A percentile compares a stretch with the other conserved stretches of the same genome.
phyloP scores from a whole-genome alignment of 768 basidiomycete genomes.

The Leccinellum albellum region DNA sequence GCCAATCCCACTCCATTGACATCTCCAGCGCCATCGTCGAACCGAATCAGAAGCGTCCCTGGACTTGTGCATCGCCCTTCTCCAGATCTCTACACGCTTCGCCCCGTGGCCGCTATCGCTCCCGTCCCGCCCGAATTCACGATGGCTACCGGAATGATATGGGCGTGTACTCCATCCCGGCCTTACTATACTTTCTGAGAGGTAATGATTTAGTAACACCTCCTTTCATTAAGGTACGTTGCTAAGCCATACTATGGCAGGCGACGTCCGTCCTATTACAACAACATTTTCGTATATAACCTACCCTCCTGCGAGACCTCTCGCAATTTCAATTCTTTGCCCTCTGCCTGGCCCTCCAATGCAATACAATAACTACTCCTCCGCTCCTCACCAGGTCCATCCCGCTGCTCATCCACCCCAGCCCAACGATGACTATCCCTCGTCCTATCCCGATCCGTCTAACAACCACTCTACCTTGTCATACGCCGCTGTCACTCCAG shows the following conservation, averaged over 20 bases:
- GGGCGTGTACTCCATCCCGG: conserved; percentile 33
- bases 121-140: conserved; percentile 28
- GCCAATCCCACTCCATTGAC: conserved; percentile 30
- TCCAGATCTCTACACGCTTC: conserved; percentile 24
- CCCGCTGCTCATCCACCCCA: conserved; percentile 19
- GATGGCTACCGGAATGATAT: conserved; percentile 34
- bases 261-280: conserved; percentile 34
- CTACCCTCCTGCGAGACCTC: conserved; percentile 12
- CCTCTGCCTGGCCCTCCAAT: conserved; percentile 13
- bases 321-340: conserved; percentile 5
- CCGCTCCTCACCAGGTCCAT: conserved; percentile 18
- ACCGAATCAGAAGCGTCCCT: conserved; percentile 21
- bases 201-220: conserved; percentile 37
- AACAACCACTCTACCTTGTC: conserved; percentile 21
- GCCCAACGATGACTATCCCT: conserved; percentile 16
- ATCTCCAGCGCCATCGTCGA: conserved; percentile 33
- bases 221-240: conserved; percentile 37
- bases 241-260: conserved; percentile 35
- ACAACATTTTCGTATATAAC: conserved; percentile 34
- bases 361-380: conserved; percentile 29
- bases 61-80: conserved; percentile 22
- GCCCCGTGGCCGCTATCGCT: conserved; percentile 27
- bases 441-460: conserved; percentile 24
- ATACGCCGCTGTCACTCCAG: conserved; percentile 26
- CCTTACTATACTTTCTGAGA: conserved; percentile 31